phyloP scores from a whole-genome alignment of 139 green algal species.

The Eudorina sp. region DNA sequence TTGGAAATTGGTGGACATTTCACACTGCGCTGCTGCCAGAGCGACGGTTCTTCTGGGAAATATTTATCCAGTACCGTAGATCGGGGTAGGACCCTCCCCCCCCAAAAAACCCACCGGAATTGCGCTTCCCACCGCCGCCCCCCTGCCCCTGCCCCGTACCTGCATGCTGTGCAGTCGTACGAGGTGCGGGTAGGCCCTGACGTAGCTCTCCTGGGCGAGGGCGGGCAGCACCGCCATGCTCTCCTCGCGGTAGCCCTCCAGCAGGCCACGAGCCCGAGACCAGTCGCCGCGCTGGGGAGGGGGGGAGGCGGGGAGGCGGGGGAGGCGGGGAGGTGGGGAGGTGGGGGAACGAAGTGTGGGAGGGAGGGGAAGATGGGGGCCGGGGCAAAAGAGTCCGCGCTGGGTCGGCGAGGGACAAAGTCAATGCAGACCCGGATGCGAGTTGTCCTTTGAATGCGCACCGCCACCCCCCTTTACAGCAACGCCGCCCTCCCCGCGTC shows the following conservation, averaged over 20 bases:
- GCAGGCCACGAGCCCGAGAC: neutral
- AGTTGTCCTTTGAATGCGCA: too few species aligned
- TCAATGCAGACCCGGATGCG: too few species aligned
- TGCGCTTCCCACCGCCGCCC: neutral
- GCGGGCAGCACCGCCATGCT: slow-evolving; percentile 84
- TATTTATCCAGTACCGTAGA: too few species aligned
- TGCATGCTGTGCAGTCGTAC: slow-evolving; percentile 91
- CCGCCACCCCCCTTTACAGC: too few species aligned
- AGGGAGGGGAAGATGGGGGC: neutral
- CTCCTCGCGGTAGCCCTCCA: slow-evolving; percentile 54
- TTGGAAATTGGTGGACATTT: too few species aligned
- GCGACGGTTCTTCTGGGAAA: too few species aligned
- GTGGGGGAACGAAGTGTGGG: neutral
- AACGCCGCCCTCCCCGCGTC: too few species aligned
- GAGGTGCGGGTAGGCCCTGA: slow-evolving; percentile 89
- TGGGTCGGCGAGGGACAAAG: too few species aligned
- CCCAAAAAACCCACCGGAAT: too few species aligned
- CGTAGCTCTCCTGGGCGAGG: slow-evolving; percentile 88
- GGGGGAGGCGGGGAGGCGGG: neutral
- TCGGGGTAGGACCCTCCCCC: too few species aligned
- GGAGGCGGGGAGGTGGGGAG: neutral
- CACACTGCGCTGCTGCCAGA: too few species aligned
- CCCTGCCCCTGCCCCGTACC: slow-evolving; percentile 60
- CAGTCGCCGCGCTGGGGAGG: slow-evolving; percentile 27
- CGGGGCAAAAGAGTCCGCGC: neutral